Evolutionary conservation across 2,329 filamentous ascomycete species (phyloP), one percentile per base, ranked within the genome.

Genomic region (Pseudocercospora cruenta): DNA sequence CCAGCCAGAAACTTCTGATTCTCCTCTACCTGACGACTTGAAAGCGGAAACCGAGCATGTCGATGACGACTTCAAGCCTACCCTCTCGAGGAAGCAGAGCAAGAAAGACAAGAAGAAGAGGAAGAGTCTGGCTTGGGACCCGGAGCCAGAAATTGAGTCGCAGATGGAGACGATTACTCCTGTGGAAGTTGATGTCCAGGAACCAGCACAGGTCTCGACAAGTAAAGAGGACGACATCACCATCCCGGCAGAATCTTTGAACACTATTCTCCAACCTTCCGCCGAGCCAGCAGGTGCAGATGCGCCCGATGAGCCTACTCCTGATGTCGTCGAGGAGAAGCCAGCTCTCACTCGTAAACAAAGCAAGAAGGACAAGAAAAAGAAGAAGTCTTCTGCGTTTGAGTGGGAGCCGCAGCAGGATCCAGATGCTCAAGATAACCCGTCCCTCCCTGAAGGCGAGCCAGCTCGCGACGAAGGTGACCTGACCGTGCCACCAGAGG

Each of bases 81-180:
- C 59, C 9, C 21, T 61, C 9, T 64, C 62, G 22, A 8, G 71
- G 68, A 33, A 77, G 62, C 66, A 71, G 26, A 67, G 65, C 45
- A 69, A 70, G 61, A 72, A 75, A 51, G 63, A 78, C 36, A 70
- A 71, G 66, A 64, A 64, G 58, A 67, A 67, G 8, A 55, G 47
- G 53, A 62, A 64, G 58, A 21, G 53, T 26, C 47, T 55, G 12
- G 21, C 62, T 6, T 57, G 45, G 45, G 49, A 62, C 14, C 45
- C 43, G 24, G 62, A 64, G 9, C 12, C 45, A 19, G 45, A 63
- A 33, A 19, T 28, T 26, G 55, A 63, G 12, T 31, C 51, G 7
- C 22, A 33, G 24, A n/a, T 26, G 4, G 51, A 55, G 26, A 16
- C 26, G 4, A 26, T 26, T 19, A 24, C 16, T 31, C 0, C 26